phyloP scores from a whole-genome alignment of 257 asterid species.

The Nicotiana benthamiana region DNA sequence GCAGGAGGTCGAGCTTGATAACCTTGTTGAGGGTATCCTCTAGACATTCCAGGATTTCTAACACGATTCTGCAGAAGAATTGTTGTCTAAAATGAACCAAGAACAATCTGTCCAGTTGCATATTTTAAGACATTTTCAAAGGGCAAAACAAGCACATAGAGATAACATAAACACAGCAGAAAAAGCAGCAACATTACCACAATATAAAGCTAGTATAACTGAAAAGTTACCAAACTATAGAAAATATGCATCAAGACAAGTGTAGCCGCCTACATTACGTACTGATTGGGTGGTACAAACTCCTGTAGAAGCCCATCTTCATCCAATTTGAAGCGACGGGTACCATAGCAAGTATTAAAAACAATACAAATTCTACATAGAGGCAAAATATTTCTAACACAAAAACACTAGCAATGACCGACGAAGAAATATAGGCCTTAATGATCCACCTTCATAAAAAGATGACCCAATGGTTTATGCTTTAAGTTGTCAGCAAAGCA shows the following conservation, averaged over 20 bases:
- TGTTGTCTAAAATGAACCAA: too few relatives aligned
- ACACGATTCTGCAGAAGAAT: background rate
- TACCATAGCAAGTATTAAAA: background rate
- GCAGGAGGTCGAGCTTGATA: slow-evolving; percentile 76
- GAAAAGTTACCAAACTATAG: background rate
- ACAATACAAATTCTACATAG: background rate
- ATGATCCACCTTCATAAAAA: background rate
- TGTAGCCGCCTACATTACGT: slow-evolving; percentile 13
- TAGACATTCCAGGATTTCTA: slow-evolving; percentile 58
- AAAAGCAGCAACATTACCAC: background rate
- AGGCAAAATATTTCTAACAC: background rate
- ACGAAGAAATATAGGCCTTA: background rate
- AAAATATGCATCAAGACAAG: slow-evolving; percentile 1
- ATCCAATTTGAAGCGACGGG: slow-evolving; percentile 6
- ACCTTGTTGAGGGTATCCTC: slow-evolving; percentile 66
- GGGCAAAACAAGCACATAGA: background rate
- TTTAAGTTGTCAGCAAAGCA: background rate
- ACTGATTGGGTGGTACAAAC: slow-evolving; percentile 7
- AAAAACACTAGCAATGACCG: background rate
- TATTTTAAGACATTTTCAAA: background rate
- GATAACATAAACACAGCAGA: background rate
- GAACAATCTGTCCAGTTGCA: background rate
- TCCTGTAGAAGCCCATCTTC: slow-evolving; percentile 13
- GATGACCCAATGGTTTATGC: background rate
- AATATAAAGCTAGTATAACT: background rate